These are phyloP conservation scores for Backusella tarrabulga DNA, from an alignment of 192 early-diverging fungal genomes.

Conservation along the genomic window DNA sequence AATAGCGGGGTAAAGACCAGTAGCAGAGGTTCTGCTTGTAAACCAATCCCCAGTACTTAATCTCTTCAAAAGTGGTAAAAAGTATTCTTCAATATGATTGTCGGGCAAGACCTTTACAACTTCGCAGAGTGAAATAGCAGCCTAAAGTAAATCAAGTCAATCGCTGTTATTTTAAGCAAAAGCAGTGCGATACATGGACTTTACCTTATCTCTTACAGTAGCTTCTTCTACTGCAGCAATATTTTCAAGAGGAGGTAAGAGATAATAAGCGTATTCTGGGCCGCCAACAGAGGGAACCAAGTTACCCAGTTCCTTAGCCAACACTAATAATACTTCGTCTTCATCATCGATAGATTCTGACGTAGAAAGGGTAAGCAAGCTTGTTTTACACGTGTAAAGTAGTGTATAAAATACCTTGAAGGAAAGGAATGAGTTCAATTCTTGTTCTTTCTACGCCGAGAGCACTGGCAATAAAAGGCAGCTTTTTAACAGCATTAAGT, in stretches of 20 bases:
- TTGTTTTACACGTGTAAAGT: neutral
- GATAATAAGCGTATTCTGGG: constrained; percentile 76
- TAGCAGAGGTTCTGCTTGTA: constrained; percentile 91
- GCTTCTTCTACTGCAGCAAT: constrained; percentile 97
- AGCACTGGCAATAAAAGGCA: constrained; percentile 86
- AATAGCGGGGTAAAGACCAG: constrained; percentile 87
- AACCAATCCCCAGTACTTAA: constrained; percentile 97
- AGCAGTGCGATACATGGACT: neutral
- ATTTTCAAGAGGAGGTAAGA: constrained; percentile 93
- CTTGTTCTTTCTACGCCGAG: constrained; percentile 93
- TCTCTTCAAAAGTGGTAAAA: constrained; percentile 90
- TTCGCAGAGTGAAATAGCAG: constrained; percentile 92
- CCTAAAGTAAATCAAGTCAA: constrained; percentile 50
- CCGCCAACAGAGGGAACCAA: constrained; percentile 95
- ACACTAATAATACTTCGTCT: constrained; percentile 91
- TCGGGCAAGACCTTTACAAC: constrained; percentile 73
- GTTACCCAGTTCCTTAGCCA: constrained; percentile 92
- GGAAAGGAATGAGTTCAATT: constrained; percentile 95
- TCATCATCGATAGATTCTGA: constrained; percentile 99
- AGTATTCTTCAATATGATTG: constrained; percentile 83
- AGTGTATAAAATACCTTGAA: constrained; percentile 71
- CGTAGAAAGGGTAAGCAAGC: neutral
- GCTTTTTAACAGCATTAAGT: constrained; percentile 79
- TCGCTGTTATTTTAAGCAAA: neutral
- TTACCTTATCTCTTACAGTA: constrained; percentile 95